Percentiles rank a stretch among this genome's conserved stretches.
phyloP scores from a whole-genome alignment of 2,329 filamentous ascomycete genomes.

The Dendryphion nanum region DNA sequence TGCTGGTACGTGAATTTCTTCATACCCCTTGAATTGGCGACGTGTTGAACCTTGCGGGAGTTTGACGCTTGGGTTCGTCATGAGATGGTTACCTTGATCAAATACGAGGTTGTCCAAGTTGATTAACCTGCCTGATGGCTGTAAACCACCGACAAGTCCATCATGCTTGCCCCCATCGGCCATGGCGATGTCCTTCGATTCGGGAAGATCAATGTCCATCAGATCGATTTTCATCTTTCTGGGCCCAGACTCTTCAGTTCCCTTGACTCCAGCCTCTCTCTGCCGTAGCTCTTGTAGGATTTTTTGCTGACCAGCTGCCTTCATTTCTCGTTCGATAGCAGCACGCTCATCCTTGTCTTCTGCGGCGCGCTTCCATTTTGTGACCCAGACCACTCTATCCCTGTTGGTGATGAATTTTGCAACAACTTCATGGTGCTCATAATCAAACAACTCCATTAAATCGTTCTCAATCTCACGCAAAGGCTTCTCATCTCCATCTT shows the following conservation, averaged over 20 bases:
- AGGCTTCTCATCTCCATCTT: conserved; percentile 77
- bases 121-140: conserved; percentile 83
- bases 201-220: conserved; percentile 82
- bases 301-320: conserved; percentile 78
- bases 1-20: conserved; percentile 94
- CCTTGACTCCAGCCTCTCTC: conserved; percentile 59
- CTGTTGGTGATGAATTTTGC: conserved; percentile 87
- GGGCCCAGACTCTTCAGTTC: conserved; percentile 54
- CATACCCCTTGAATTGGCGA: conserved; percentile 94
- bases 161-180: conserved; percentile 40
- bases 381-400: conserved; percentile 95
- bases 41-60: conserved; percentile 94
- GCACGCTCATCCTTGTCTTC: conserved; percentile 70
- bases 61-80: conserved; percentile 97
- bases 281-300: conserved; percentile 88
- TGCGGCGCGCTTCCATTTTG: conserved; percentile 78
- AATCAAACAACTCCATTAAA: conserved; percentile 96
- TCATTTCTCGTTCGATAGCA: conserved; percentile 86
- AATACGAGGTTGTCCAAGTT: conserved; percentile 96
- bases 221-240: conserved; percentile 80
- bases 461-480: conserved; percentile 96
- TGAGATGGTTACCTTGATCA: conserved; percentile 96
- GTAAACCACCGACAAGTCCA: conserved; percentile 72
- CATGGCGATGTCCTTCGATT: conserved; percentile 51
- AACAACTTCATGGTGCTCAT: conserved; percentile 91